Evolutionary conservation across 345 rosid species (phyloP).

Genomic region (Cardamine resedifolia): DNA sequence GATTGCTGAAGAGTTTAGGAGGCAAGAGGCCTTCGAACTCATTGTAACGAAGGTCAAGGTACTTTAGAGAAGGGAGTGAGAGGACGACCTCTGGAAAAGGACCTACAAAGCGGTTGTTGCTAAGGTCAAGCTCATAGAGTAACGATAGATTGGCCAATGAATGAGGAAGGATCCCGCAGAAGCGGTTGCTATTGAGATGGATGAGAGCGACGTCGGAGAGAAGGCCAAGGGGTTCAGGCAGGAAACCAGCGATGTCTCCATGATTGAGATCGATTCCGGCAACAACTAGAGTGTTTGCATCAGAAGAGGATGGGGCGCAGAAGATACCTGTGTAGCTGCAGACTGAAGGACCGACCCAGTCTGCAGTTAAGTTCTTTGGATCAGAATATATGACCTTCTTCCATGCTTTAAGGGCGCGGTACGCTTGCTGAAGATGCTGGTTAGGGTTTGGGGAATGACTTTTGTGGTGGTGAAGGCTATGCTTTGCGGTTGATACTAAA

Average conservation of each 20-base stretch:
- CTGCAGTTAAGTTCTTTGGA: constrained; percentile 66
- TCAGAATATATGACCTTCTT: constrained; percentile 79
- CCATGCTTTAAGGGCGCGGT: constrained; percentile 72
- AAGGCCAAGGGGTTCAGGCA: constrained; percentile 75
- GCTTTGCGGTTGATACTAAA: constrained; percentile 50
- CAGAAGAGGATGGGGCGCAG: constrained; percentile 56
- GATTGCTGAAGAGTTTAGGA: constrained; percentile 57
- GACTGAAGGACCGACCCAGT: constrained; percentile 76
- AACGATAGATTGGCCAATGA: constrained; percentile 58
- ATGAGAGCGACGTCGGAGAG: constrained; percentile 71
- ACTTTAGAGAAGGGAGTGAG: constrained; percentile 56
- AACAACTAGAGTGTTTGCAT: constrained; percentile 53
- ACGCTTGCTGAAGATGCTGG: constrained; percentile 68
- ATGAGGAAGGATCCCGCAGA: constrained; percentile 80
- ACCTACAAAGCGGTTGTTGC: constrained; percentile 88
- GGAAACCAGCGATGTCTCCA: constrained; percentile 74
- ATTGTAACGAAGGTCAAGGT: constrained; percentile 74
- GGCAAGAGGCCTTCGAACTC: constrained; percentile 90
- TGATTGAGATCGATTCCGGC: constrained; percentile 76
- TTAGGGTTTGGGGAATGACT: constrained; percentile 36
- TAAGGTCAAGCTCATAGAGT: constrained; percentile 80
- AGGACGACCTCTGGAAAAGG: constrained; percentile 72
- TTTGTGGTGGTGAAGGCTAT: constrained; percentile 38
- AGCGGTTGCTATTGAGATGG: constrained; percentile 79
- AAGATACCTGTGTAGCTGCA: constrained; percentile 68